phyloP scores from a whole-genome alignment of 805 yeast genomes.

The Saccharomycopsis schoenii region DNA sequence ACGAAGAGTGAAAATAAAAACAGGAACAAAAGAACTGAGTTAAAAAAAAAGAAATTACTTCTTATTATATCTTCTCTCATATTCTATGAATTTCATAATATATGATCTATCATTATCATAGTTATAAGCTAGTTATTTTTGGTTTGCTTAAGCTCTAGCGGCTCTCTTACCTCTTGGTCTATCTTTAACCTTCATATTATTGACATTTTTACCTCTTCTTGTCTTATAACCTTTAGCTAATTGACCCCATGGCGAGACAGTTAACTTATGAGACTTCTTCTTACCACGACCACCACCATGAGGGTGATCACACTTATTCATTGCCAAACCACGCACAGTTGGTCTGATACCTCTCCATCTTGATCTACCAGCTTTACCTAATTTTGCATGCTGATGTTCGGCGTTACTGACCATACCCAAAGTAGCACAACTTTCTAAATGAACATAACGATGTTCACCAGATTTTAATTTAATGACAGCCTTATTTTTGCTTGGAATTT shows the following conservation, averaged over 20 bases:
- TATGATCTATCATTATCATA: background rate
- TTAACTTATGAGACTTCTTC: constrained; percentile 87
- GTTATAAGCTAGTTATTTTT: background rate
- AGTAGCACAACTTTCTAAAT: constrained; percentile 83
- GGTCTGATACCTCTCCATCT: constrained; percentile 93
- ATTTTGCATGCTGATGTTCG: constrained; percentile 78
- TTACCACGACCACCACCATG: constrained; percentile 99
- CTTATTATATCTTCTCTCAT: background rate
- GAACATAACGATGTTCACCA: constrained; percentile 90
- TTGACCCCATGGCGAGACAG: constrained; percentile 95
- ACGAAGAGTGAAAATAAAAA: background rate
- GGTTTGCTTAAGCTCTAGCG: constrained; percentile 3
- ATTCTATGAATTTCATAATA: background rate
- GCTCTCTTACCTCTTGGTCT: constrained; percentile 66
- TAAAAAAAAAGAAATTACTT: background rate
- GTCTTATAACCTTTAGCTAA: constrained; percentile 90
- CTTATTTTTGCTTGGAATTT: constrained; percentile 54
- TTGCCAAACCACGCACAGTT: constrained; percentile 93
- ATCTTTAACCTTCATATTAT: constrained; percentile 79
- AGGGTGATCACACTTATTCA: constrained; percentile 97
- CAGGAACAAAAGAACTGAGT: background rate
- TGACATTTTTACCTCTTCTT: constrained; percentile 78
- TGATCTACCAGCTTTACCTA: constrained; percentile 96
- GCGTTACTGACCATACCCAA: constrained; percentile 87
- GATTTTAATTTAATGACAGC: constrained; percentile 78